Conservation (phyloP, 768 basidiomycete genomes). For the Collybia sordida region DNA sequence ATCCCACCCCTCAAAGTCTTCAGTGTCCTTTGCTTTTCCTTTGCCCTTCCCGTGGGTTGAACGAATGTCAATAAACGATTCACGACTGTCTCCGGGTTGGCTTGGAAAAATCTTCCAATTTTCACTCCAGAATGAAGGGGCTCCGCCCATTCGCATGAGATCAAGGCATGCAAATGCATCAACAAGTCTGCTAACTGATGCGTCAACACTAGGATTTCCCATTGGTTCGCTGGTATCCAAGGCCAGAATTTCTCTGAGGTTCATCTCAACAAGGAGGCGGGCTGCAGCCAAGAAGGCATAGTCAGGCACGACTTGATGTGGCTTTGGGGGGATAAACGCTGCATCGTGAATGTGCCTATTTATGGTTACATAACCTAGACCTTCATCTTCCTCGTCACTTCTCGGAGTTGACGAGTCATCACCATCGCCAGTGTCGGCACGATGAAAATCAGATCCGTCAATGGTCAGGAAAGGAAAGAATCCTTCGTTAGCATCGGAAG, state of each 20-base stretch:
- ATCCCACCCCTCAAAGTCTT: constrained; percentile 45
- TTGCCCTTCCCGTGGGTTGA: constrained; percentile 17
- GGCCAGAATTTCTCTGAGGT: constrained; percentile 39
- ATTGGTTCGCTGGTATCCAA: background rate
- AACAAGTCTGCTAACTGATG: constrained; percentile 5
- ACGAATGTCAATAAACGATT: too few relatives aligned
- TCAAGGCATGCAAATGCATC: constrained; percentile 26
- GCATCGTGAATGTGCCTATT: constrained; percentile 11
- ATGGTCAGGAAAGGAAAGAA: background rate
- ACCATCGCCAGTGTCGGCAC: constrained; percentile 16
- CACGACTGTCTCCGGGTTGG: constrained; percentile 9
- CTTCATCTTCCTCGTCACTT: constrained; percentile 14
- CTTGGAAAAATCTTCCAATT: constrained; percentile 7
- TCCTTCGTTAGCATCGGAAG: background rate
- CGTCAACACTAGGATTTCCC: background rate
- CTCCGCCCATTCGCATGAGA: constrained; percentile 37
- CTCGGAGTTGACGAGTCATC: constrained; percentile 11
- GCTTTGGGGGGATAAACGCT: constrained; percentile 16
- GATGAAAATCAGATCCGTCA: constrained; percentile 1
- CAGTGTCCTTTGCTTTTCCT: constrained; percentile 8
- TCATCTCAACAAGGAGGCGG: constrained; percentile 51
- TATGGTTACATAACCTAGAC: constrained; percentile 13
- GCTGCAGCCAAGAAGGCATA: constrained; percentile 53
- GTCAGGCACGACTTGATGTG: constrained; percentile 37
- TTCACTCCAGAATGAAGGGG: constrained; percentile 38